Base-by-base conservation (phyloP, 1,284 basidiomycete species). In the Puccinia coronata region DNA sequence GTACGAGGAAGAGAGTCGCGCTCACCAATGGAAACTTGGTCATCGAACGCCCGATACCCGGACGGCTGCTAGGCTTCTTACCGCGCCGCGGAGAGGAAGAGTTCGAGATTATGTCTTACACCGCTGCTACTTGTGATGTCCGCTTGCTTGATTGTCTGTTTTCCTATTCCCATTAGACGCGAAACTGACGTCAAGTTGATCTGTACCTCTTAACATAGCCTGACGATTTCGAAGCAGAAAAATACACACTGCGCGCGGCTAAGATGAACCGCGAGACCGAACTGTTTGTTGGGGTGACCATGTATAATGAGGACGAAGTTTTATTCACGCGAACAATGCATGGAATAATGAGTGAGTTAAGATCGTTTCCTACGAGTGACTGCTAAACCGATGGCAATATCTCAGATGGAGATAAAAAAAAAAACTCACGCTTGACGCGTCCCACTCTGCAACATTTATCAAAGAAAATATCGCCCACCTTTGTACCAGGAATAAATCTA, bases 271-370 rank as follows among this genome's bases (percentile, higher is more conserved):
- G 96, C 59, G 90, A 92, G 82, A 99, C 95, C 0, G 97, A 99
- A 83, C 86, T 99, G 69, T 94, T 97, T 87, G 92, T 97, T 86
- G 93, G 93, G 82, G 93, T 98, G 85, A 98, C 96, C 28, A 95
- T 98, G 94, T 97, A 93, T 86, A 95, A 94, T 85, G 97, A 98
- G 87, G 92, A 98, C 85, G 96, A 98, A 84, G 88, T 94, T 34
- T 88, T 98, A 16, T 96, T 99, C 86, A 95, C 94, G 85, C 89
- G 96, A 67, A 99, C 97, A 0, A 87, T 99, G 84, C 94, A 98
- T 86, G 96, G 96, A 4, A 94, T 99, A 18, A 98, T 98, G 95
- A 18, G 98, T 98, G 95, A 89, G 85, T 83, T 84, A 85, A 84
- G 74, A 34, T 73, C 53, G 23, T 49, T 20, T 70, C 55, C 67